Evolutionary conservation across 1,284 basidiomycete genomes (phyloP), one percentile per base, ranked within the genome.

Genomic region (Erythrobasidium hasegawianum): DNA sequence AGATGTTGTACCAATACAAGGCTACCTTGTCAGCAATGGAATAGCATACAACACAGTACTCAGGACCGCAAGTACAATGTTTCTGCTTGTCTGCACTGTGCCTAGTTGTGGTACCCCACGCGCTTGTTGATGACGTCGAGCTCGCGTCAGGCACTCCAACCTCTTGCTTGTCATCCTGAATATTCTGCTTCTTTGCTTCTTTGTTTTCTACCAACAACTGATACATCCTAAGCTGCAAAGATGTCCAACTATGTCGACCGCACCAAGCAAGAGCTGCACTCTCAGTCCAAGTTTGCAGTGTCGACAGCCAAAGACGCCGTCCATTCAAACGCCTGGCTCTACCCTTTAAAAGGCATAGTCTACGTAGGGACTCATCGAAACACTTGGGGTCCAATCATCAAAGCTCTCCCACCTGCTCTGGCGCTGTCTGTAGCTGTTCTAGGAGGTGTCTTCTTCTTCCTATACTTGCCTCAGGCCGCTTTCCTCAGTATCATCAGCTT

Each of bases 311-410:
- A 65, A 33, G 55, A 58, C 29, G 62, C 62, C 33, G 55, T 65
- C 45, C 43, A 27, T 53, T 65, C 62, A 29, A 43, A 43, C 38
- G 62, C 55, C 45, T 65, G 49, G 45, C 49, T 65, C 20, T 65
- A 65, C 38, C 55, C 62, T 3, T 5, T 65, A 22, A 65, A 65
- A 47, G 62, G 62, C 2, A 58, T 65, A 33, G 29, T 53, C 27
- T 58, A 65, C 47, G 57, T 65, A 29, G 16, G 38, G 13, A 57
- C 62, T 7, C 55, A 65, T 29, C 53, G 40, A 11, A 41, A 41
- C n/a, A 57, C 55, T 47, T 65, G 62, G 62, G 62, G 55, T 11
- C 62, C 62, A 11, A 57, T 65, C 56, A 18, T 58, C 33, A 65
- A 58, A 26, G 62, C 62, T 24, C 55, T 65, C 14, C 62, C 62